Evolutionary conservation across 768 basidiomycete genomes (phyloP), one percentile per base, ranked within the genome.

Genomic region (Lactarius evosmus): DNA sequence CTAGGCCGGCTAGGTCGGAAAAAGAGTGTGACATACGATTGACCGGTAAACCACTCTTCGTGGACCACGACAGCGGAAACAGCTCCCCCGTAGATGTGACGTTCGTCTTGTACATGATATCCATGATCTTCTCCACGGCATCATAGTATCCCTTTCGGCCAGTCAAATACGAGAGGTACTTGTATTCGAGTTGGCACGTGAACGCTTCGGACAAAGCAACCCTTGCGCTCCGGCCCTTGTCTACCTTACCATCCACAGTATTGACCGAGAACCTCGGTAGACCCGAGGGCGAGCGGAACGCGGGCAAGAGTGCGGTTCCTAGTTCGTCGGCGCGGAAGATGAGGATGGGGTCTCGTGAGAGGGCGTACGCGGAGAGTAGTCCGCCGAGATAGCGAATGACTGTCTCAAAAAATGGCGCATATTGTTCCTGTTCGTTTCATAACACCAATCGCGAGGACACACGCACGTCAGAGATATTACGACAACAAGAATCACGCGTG

Each of bases 131-230:
- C 40, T 82, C 78, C 1, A 79, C 85, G 83, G 86, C 61, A 33
- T 83, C 78, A 66, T 80, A 82, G 70, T 88, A 87, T 44, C 78
- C 77, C 46, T 79, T 78, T 58, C 89, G 85, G 1, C 89, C 90
- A 0, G 91, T 94, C 14, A 89, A 74, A 67, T 91, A 87, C 1
- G 90, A 89, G 4, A 98, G 82, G 69, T 95, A 95, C 66, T 87
- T 83, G 74, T 93, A 91, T 74, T 97, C 95, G 63, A 98, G 74
- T 70, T 95, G 93, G 63, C 91, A 78, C 58, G 84, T 92, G 7
- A 85, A 87, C 30, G 91, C 85, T 74, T 97, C 95, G 0, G 95
- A n/a, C 69, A 67, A 73, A 19, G 89, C n/a, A n/a, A n/a, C n/a
- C n/a, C n/a, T n/a, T n/a, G 74, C 12, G n/a, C n/a, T 16, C 52